Conservation (phyloP, 345 rosid species). For the Triadica sebifera region DNA sequence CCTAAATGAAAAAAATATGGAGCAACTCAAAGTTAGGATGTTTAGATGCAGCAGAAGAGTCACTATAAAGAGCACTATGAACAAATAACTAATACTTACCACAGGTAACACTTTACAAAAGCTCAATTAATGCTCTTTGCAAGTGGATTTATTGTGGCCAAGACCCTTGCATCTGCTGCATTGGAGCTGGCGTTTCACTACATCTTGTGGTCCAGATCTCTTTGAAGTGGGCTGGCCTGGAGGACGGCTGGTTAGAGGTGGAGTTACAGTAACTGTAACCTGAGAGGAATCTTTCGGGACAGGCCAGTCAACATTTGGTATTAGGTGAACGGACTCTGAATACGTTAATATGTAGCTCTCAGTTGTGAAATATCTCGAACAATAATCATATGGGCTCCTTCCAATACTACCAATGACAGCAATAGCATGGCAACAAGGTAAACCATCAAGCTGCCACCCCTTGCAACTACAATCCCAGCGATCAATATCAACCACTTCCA, state of each 20-base stretch:
- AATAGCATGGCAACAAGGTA: conserved; percentile 78
- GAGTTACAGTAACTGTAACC: conserved; percentile 65
- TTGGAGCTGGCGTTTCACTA: conserved; percentile 81
- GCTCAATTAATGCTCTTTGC: conserved; percentile 57
- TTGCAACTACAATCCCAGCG: conserved; percentile 85
- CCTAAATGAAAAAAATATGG: not conserved
- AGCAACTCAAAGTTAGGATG: not conserved
- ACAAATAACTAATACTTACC: conserved; percentile 27
- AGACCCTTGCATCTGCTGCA: conserved; percentile 98
- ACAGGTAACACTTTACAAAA: conserved; percentile 18
- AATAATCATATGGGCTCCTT: conserved; percentile 60
- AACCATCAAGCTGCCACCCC: conserved; percentile 77
- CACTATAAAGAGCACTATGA: not conserved
- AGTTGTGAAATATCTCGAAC: conserved; percentile 66
- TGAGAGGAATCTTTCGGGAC: conserved; percentile 44
- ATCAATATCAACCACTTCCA: conserved; percentile 65
- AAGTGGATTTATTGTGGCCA: conserved; percentile 96
- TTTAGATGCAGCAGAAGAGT: conserved; percentile 5
- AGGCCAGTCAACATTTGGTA: conserved; percentile 49
- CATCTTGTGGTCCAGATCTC: conserved; percentile 54
- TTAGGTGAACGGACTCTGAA: conserved; percentile 60
- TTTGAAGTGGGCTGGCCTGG: conserved; percentile 83
- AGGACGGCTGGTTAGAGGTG: conserved; percentile 81
- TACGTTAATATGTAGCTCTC: conserved; percentile 74
- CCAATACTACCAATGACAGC: conserved; percentile 62